Percentiles rank a stretch among this genome's conserved stretches.
These are phyloP conservation scores for Actinidia arguta DNA, from an alignment of 179 eudicot species.

Conservation along the genomic window DNA sequence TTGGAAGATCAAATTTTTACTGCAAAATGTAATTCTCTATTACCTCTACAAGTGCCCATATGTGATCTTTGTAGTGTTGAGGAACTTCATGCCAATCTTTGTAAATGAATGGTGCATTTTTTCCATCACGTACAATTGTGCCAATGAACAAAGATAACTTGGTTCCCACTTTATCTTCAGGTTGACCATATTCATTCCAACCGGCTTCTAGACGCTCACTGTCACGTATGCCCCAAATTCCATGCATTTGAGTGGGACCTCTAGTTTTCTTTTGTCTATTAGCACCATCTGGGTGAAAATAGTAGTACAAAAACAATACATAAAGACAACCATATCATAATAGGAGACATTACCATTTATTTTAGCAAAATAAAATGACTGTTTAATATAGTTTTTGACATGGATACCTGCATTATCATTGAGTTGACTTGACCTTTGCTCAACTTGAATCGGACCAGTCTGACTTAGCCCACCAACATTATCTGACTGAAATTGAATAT, in stretches of 20 bases:
- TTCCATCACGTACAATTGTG: neutral
- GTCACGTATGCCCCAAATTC: neutral
- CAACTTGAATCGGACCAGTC: too few species aligned
- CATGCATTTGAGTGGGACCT: neutral
- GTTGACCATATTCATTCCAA: neutral
- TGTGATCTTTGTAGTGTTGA: neutral
- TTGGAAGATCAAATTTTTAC: neutral
- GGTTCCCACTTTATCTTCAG: neutral
- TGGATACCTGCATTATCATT: too few species aligned
- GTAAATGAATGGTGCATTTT: conserved; percentile 1
- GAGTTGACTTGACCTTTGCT: too few species aligned
- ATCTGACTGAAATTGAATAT: neutral
- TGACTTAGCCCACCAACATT: neutral
- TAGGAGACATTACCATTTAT: too few species aligned
- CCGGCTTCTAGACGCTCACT: neutral
- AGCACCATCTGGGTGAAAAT: neutral
- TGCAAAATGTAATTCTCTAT: neutral
- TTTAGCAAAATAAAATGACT: too few species aligned
- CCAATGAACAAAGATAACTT: neutral
- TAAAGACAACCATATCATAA: too few species aligned
- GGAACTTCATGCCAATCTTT: neutral
- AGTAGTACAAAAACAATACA: too few species aligned
- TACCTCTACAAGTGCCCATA: neutral
- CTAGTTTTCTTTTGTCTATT: neutral
- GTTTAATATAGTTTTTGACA: too few species aligned